Evolutionary conservation across 148 eudicot genomes (phyloP), one percentile per base, ranked within the genome.

Genomic region (Persicaria maculosa): DNA sequence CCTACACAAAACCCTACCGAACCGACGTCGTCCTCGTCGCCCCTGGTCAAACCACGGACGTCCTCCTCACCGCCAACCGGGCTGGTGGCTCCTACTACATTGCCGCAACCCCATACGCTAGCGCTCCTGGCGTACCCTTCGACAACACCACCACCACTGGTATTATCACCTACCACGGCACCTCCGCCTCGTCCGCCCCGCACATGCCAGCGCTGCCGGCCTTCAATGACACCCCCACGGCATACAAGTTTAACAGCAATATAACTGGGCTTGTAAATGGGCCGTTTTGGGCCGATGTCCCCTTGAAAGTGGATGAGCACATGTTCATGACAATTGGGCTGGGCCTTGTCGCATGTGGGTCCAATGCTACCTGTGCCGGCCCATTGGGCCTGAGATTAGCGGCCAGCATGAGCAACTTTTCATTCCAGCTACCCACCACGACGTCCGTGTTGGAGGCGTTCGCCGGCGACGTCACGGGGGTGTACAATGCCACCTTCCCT

Each of bases 1-100:
- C 79, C 5, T 93, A 90, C 86, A 90, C 93, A 0, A 57, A 50
- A 0, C 92, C 89, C 0, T 86, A 80, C 55, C n/a, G 19, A 25
- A 89, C 92, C 0, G 84, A 84, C 55, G 84, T 85, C 6, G 80
- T 90, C 2, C 74, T 86, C n/a, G 25, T 86, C 0, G 86, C 84
- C 4, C 98, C 96, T 0, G 98, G 98, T 6, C 96, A 90, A 45
- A 90, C 93, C 12, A 77, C 80, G 2, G 98, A 93, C 19, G 96
- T 84, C 22, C 90, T 93, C 22, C 16, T 93, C 45, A 76, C 81
- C 0, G 87, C 91, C 40, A 75, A 81, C 76, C 88, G 86, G 20
- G 62, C 81, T 0, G 54, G 74, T 6, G 86, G 73, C 10, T 69
- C 77, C 1, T 93, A 93, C 73, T 89, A 86, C 80, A 91, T 91